Evolutionary conservation across 1,284 basidiomycete species (phyloP), one percentile per base, ranked within the genome.

Genomic region (Ganoderma lucidum): DNA sequence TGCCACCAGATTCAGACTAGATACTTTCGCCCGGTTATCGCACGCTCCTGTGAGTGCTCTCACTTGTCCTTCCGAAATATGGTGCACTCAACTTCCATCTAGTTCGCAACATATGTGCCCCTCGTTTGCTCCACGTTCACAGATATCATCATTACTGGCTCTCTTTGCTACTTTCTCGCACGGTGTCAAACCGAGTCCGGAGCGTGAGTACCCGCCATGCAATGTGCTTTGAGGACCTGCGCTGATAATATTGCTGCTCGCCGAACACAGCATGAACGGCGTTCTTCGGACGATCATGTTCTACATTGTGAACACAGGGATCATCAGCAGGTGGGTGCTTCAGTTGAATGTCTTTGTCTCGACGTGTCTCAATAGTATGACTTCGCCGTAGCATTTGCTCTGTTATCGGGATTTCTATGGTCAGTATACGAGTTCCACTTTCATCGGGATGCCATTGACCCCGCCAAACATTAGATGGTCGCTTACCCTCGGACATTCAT

Each of bases 91-190:
- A 37, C 28, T 1, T 51, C 8, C 23, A 2, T 17, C 32, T 23
- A 77, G 75, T 77, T 71, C 69, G 74, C 73, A 14, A 75, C 73
- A 6, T 77, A 72, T 63, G 64, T 75, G 6, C 71, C 75, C 15
- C 69, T 74, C 14, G 70, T 68, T 8, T 63, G 66, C 9, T 72
- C 72, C 2, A 75, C 73, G 0, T 56, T 70, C 42, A 70, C 75
- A 51, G 75, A 77, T 63, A 68, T 62, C 2, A 23, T 73, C 56
- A 75, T 77, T 55, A 73, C 75, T 10, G 65, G 68, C 5, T 69
- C 75, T 4, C 67, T 77, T 19, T 74, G 74, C 45, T 74, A 74
- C 55, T 72, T 75, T 41, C 70, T 77, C 8, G 65, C 64, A 15
- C 67, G 73, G 10, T 77, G 74, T 63, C 68, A 75, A 1, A 69